These are phyloP conservation scores for Dactylonectria macrodidyma DNA, from an alignment of 2,329 filamentous ascomycete species.

Conservation along the genomic window DNA sequence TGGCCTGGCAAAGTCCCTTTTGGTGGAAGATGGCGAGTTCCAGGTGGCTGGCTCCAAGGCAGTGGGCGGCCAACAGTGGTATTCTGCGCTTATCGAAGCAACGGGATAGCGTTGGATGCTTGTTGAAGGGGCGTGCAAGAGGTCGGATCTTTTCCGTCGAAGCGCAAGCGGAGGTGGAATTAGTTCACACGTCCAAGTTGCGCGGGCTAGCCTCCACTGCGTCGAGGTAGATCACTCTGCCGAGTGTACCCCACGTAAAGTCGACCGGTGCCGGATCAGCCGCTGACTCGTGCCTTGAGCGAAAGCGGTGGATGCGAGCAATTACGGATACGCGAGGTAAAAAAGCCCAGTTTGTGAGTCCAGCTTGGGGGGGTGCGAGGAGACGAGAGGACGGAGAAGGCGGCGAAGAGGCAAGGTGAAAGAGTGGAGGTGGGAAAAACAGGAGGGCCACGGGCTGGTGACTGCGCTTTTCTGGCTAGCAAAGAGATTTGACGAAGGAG, in stretches of 20 bases:
- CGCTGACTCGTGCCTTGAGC: conserved; percentile 51
- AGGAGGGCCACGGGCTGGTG: conserved; percentile 36
- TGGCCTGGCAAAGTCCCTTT: conserved; percentile 17
- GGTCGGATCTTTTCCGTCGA: conserved; percentile 54
- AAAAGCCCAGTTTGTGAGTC: conserved; percentile 13
- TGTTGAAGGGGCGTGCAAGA: conserved; percentile 45
- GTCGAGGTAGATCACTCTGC: conserved; percentile 48
- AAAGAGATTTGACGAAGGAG: conserved; percentile 37
- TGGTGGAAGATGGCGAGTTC: conserved; percentile 40
- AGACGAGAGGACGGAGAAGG: conserved; percentile 23
- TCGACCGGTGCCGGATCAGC: conserved; percentile 50
- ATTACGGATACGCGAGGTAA: conserved; percentile 39
- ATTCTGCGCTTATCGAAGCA: conserved; percentile 51
- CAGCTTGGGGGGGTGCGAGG: conserved; percentile 37
- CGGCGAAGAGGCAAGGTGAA: conserved; percentile 32
- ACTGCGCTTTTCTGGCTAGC: conserved; percentile 39
- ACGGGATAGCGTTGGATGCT: conserved; percentile 45
- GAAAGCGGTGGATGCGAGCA: conserved; percentile 46
- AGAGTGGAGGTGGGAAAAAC: conserved; percentile 40
- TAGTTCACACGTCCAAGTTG: conserved; percentile 45
- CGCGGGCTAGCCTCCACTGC: conserved; percentile 32
- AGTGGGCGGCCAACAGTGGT: conserved; percentile 41
- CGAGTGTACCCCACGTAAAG: conserved; percentile 48
- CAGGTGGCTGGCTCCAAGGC: conserved; percentile 41
- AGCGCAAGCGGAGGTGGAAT: conserved; percentile 45